Evolutionary conservation across 805 yeast species (phyloP).

Genomic region (Saccharomycopsis vini): DNA sequence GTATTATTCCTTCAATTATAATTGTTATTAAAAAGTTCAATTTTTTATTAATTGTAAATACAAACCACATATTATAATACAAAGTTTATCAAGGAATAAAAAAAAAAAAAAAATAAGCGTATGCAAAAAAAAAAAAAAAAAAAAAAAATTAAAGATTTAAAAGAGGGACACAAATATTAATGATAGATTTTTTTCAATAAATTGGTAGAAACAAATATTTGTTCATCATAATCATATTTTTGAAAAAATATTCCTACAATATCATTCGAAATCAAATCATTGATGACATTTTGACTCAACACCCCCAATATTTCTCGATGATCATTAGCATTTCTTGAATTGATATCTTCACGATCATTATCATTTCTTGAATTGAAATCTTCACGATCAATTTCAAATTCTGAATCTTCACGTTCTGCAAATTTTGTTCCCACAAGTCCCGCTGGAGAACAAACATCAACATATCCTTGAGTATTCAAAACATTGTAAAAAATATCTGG

Average conservation of each 20-base stretch:
- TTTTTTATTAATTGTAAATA: no score
- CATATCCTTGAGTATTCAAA: neutral
- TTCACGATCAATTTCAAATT: neutral
- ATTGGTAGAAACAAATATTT: neutral
- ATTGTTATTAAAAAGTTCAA: no score
- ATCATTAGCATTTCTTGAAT: no score
- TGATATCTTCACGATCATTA: neutral
- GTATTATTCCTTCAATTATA: no score
- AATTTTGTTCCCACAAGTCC: neutral
- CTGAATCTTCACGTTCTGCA: no score
- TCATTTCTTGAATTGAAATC: neutral
- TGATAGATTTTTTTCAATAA: neutral
- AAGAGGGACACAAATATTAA: no score
- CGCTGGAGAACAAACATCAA: neutral
- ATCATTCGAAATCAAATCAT: neutral
- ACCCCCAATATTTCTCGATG: neutral
- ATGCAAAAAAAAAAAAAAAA: no score
- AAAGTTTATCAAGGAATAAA: no score
- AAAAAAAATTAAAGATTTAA: no score
- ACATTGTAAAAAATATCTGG: neutral
- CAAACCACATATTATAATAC: no score
- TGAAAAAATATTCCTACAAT: conserved; percentile 4
- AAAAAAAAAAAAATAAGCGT: no score
- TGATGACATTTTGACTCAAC: neutral
- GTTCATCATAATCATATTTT: neutral